Evolutionary conservation across 129 eudicot genomes (phyloP).

Genomic region (Logfia minima): DNA sequence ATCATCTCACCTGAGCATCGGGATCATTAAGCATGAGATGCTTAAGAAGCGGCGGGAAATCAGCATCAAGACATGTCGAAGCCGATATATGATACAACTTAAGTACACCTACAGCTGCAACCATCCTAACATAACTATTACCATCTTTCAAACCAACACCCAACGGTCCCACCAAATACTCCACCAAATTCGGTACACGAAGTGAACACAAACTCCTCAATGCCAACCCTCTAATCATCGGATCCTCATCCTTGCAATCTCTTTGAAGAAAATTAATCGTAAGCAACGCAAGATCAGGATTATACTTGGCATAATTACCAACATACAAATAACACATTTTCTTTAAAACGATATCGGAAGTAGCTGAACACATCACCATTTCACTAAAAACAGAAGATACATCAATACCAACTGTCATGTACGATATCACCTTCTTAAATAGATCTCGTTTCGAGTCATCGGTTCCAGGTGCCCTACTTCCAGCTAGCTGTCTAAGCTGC

Average conservation of each 20-base stretch:
- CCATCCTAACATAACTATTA: conserved; percentile 86
- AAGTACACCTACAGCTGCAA: conserved; percentile 82
- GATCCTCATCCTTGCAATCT: conserved; percentile 97
- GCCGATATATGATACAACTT: conserved; percentile 89
- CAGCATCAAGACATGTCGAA: conserved; percentile 82
- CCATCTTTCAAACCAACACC: conserved; percentile 83
- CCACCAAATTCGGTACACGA: conserved; percentile 86
- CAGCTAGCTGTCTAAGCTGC: conserved; percentile 94
- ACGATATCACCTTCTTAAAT: conserved; percentile 91
- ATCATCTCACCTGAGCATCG: conserved; percentile 39
- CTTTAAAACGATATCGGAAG: conserved; percentile 88
- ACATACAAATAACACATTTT: conserved; percentile 95
- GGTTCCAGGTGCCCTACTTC: conserved; percentile 88
- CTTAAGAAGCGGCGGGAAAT: conserved; percentile 78
- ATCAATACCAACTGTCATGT: conserved; percentile 93
- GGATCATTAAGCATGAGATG: conserved; percentile 89
- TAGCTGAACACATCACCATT: conserved; percentile 99
- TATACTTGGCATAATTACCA: conserved; percentile 84
- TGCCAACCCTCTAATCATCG: conserved; percentile 96
- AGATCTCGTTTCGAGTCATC: conserved; percentile 91
- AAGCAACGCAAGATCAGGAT: conserved; percentile 87
- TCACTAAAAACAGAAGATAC: conserved; percentile 92
- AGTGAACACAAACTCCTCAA: conserved; percentile 90
- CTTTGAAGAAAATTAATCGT: conserved; percentile 91
- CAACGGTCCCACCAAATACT: conserved; percentile 88